phyloP scores from a whole-genome alignment of 768 basidiomycete genomes.

The Coprinopsis cinerea region DNA sequence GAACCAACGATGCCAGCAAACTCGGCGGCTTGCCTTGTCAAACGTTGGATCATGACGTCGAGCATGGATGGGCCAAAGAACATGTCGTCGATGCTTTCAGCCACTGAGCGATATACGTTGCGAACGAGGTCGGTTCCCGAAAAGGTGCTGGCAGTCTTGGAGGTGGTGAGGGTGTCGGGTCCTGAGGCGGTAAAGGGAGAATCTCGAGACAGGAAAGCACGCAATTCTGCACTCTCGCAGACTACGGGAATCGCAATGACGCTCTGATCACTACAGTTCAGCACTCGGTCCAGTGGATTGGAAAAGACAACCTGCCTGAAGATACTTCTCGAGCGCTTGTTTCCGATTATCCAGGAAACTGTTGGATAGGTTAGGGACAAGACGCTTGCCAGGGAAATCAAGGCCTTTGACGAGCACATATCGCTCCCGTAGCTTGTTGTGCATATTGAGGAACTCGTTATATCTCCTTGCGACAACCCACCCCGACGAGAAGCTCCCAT shows the following conservation, averaged over 20 bases:
- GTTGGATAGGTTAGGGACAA: conserved; percentile 83
- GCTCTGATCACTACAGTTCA: conserved; percentile 37
- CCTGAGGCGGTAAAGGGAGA: conserved; percentile 72
- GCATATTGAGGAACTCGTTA: conserved; percentile 90
- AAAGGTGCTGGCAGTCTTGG: conserved; percentile 44
- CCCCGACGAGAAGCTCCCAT: conserved; percentile 74
- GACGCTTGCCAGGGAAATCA: conserved; percentile 91
- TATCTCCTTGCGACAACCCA: conserved; percentile 95
- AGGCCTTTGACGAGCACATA: conserved; percentile 59
- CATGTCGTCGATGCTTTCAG: conserved; percentile 96
- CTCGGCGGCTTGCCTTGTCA: conserved; percentile 86
- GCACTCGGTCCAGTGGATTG: neutral
- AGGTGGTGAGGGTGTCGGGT: conserved; percentile 21
- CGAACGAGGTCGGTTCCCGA: conserved; percentile 76
- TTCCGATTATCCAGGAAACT: conserved; percentile 82
- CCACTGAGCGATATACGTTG: conserved; percentile 84
- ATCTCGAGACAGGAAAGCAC: conserved; percentile 81
- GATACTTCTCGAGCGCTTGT: conserved; percentile 77
- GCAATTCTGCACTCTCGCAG: conserved; percentile 78
- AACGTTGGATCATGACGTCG: conserved; percentile 88
- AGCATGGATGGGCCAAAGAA: conserved; percentile 95
- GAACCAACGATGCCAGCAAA: conserved; percentile 79
- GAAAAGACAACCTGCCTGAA: conserved; percentile 58
- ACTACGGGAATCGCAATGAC: conserved; percentile 67
- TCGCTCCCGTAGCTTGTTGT: conserved; percentile 77